A percentile compares a stretch with the other conserved stretches of the same genome.
Conservation (phyloP, 2,329 filamentous ascomycete genomes). For the Sarocladiaceae sp. region DNA sequence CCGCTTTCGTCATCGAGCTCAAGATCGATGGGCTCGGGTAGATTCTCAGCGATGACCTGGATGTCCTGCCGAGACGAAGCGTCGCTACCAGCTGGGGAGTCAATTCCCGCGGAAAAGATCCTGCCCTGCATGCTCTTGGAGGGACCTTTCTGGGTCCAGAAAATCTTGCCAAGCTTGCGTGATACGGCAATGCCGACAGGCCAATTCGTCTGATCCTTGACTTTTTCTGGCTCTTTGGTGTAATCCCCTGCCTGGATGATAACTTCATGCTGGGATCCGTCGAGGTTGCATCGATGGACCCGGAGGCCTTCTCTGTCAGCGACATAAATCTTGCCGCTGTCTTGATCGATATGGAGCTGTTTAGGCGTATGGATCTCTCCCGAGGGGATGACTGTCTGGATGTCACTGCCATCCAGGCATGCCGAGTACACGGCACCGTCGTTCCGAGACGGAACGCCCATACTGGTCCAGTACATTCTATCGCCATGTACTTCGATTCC, state of each 20-base stretch:
- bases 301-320: slow-evolving; percentile 37
- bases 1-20: slow-evolving; percentile 41
- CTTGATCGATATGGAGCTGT: slow-evolving; percentile 29
- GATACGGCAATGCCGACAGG: slow-evolving; percentile 50
- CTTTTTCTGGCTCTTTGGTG: slow-evolving; percentile 15
- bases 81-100: slow-evolving; percentile 27
- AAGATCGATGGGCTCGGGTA: slow-evolving; percentile 53
- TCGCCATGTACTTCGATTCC: slow-evolving; percentile 32
- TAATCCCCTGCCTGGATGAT: slow-evolving; percentile 30
- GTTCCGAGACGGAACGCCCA: slow-evolving; percentile 33
- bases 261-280: slow-evolving; percentile 31
- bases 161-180: slow-evolving; percentile 36
- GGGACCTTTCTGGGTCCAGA: slow-evolving; percentile 55
- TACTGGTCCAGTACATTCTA: slow-evolving; percentile 42
- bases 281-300: slow-evolving; percentile 30
- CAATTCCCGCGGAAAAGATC: slow-evolving; percentile 44
- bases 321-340: slow-evolving; percentile 31
- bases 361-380: slow-evolving; percentile 46
- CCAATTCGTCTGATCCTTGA: slow-evolving; percentile 34
- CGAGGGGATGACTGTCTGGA: slow-evolving; percentile 32
- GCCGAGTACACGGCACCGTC: slow-evolving; percentile 37
- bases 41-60: slow-evolving; percentile 31
- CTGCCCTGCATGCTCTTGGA: slow-evolving; percentile 43
- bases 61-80: slow-evolving; percentile 32
- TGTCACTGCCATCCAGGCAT: slow-evolving; percentile 42